Conservation (phyloP, 306 rosid species). For the Dryas octopetala region DNA sequence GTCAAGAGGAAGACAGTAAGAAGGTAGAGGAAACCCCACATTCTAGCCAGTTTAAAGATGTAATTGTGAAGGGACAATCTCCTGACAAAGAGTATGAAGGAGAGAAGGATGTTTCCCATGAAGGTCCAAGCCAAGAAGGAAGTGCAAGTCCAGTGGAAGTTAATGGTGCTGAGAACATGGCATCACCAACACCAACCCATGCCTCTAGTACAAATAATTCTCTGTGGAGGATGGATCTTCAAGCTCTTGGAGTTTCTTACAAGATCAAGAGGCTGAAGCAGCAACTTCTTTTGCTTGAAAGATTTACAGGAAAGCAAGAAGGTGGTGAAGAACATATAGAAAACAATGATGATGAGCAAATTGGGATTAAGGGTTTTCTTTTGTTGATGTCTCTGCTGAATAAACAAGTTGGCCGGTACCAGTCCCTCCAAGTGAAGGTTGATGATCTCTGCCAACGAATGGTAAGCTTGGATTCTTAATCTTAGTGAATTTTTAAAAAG, state of each 20-base stretch:
- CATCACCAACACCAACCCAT: constrained; percentile 20
- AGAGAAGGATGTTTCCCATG: constrained; percentile 28
- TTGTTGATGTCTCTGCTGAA: constrained; percentile 57
- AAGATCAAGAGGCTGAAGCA: constrained; percentile 94
- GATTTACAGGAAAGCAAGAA: constrained; percentile 70
- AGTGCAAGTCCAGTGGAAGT: constrained; percentile 28
- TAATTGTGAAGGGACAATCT: constrained; percentile 29
- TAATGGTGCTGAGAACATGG: constrained; percentile 20
- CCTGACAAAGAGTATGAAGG: constrained; percentile 38
- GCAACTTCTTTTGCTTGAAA: constrained; percentile 78
- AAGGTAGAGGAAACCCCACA: constrained; percentile 22
- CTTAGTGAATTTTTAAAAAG: constrained; percentile 12
- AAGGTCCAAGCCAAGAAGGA: constrained; percentile 26
- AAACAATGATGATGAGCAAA: constrained; percentile 41
- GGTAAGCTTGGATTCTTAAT: constrained; percentile 49
- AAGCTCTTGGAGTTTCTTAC: constrained; percentile 88
- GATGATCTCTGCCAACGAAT: constrained; percentile 83
- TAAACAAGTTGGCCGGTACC: constrained; percentile 78
- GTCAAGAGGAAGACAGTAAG: constrained; percentile 27
- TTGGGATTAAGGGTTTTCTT: constrained; percentile 48
- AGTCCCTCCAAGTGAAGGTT: constrained; percentile 73
- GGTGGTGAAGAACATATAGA: constrained; percentile 38
- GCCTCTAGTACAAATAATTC: constrained; percentile 29
- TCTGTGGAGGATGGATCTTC: constrained; percentile 85
- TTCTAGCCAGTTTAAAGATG: constrained; percentile 3